Evolutionary conservation across 2,329 filamentous ascomycete species (phyloP).

Genomic region (Aspergillus sojae): DNA sequence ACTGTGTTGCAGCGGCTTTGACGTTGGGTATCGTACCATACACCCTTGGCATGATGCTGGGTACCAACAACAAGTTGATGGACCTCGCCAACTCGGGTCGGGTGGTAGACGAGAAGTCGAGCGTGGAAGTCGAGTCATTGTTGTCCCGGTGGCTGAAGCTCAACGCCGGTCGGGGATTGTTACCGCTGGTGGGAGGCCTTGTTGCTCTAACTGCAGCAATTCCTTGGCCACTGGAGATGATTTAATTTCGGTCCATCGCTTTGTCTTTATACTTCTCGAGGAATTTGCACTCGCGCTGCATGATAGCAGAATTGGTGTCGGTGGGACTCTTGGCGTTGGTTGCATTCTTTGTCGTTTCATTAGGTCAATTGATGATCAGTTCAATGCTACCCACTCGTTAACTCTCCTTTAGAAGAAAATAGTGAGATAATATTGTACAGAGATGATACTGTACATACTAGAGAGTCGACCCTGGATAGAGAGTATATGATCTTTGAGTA

Average conservation of each 20-base stretch:
- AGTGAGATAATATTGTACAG: too few species aligned
- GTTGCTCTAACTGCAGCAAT: conserved; percentile 20
- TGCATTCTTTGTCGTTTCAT: not conserved
- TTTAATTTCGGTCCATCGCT: not conserved
- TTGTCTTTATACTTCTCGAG: not conserved
- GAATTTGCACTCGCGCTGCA: not conserved
- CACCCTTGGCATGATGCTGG: conserved; percentile 32
- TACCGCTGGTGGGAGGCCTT: conserved; percentile 18
- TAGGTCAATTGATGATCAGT: not conserved
- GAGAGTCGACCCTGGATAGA: not conserved
- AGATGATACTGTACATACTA: not conserved
- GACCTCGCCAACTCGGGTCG: conserved; percentile 20
- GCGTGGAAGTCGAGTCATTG: conserved; percentile 15
- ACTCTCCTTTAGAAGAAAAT: too few species aligned
- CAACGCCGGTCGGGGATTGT: conserved; percentile 18
- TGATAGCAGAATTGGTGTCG: not conserved
- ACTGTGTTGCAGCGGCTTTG: conserved; percentile 31
- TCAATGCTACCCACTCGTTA: too few species aligned
- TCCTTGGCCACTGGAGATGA: conserved; percentile 3
- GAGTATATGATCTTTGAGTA: not conserved
- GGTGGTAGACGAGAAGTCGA: conserved; percentile 14
- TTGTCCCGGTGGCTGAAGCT: conserved; percentile 16
- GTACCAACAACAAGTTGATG: conserved; percentile 31
- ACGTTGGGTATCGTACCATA: conserved; percentile 37
- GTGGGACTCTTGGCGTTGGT: not conserved